Conservation (phyloP, 139 green algal genomes). For the Pseudopediastrum boryanum region DNA sequence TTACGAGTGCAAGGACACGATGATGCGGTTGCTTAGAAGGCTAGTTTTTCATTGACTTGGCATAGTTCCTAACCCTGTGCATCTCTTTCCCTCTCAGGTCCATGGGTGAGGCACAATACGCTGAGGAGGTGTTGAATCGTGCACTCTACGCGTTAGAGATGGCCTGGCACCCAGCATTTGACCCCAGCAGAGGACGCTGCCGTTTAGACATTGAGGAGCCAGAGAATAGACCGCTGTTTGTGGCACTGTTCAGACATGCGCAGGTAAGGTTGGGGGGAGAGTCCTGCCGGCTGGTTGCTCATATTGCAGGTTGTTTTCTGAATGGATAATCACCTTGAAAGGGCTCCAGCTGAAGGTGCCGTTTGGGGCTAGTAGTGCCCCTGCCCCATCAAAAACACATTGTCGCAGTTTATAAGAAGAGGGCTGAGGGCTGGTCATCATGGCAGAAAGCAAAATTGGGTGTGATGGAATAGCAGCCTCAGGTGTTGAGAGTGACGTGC, state of each 20-base stretch:
- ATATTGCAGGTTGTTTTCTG: conserved; percentile 13
- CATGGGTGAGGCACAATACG: conserved; percentile 29
- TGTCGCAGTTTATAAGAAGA: too few species aligned
- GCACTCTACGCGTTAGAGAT: conserved; percentile 86
- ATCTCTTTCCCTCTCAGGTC: conserved; percentile 20
- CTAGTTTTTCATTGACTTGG: too few species aligned
- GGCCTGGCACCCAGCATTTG: conserved; percentile 84
- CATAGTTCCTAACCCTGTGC: neutral
- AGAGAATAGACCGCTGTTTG: conserved; percentile 84
- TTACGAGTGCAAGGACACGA: too few species aligned
- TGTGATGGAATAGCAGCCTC: too few species aligned
- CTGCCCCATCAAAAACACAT: too few species aligned
- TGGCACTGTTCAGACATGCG: conserved; percentile 82
- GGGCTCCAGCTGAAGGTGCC: too few species aligned
- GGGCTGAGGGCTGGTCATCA: too few species aligned
- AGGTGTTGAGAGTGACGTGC: too few species aligned
- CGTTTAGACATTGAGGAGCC: conserved; percentile 62
- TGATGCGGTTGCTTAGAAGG: too few species aligned
- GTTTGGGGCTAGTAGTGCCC: too few species aligned
- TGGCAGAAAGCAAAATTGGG: too few species aligned
- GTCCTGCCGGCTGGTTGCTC: neutral
- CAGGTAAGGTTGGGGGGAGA: conserved; percentile 50
- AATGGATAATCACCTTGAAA: too few species aligned
- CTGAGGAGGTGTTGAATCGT: conserved; percentile 34
- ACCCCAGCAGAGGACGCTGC: conserved; percentile 60